Conservation (phyloP, 108 stramenopile genomes). For the Skeletonema costatum region DNA sequence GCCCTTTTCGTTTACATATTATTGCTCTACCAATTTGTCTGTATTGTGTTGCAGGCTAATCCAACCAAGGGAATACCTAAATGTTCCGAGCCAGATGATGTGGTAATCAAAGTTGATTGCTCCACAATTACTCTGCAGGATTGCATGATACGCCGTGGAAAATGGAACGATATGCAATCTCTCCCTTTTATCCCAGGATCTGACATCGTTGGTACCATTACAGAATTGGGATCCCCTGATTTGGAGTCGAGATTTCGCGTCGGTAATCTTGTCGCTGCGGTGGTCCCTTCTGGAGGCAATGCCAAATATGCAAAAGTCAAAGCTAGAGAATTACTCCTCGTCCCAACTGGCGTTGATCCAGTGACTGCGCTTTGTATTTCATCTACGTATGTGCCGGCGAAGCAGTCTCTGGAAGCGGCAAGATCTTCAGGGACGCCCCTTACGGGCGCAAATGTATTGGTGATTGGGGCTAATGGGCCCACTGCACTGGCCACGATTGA, state of each 20-base stretch:
- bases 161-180: conserved; percentile 48
- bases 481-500: conserved; percentile 70
- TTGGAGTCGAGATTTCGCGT: conserved; percentile 22
- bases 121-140: conserved; percentile 68
- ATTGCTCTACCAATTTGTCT: not conserved
- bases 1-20: no score
- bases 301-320: conserved; percentile 58
- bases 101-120: conserved; percentile 15
- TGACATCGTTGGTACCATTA: conserved; percentile 68
- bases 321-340: conserved; percentile 57
- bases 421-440: conserved; percentile 30
- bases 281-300: conserved; percentile 67
- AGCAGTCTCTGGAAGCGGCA: conserved; percentile 55
- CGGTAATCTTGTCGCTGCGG: conserved; percentile 64
- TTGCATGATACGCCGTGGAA: conserved; percentile 68
- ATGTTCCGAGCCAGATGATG: not conserved
- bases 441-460: conserved; percentile 50
- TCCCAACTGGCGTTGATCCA: conserved; percentile 54
- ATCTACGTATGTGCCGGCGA: conserved; percentile 74
- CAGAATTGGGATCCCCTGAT: conserved; percentile 39
- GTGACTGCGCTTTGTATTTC: conserved; percentile 54
- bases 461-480: conserved; percentile 59
- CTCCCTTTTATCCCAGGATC: conserved; percentile 63
- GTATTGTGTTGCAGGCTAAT: not conserved
- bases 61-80: not conserved